These are phyloP conservation scores for Yamadazyma laniorum DNA, from an alignment of 805 yeast species.

Conservation along the genomic window DNA sequence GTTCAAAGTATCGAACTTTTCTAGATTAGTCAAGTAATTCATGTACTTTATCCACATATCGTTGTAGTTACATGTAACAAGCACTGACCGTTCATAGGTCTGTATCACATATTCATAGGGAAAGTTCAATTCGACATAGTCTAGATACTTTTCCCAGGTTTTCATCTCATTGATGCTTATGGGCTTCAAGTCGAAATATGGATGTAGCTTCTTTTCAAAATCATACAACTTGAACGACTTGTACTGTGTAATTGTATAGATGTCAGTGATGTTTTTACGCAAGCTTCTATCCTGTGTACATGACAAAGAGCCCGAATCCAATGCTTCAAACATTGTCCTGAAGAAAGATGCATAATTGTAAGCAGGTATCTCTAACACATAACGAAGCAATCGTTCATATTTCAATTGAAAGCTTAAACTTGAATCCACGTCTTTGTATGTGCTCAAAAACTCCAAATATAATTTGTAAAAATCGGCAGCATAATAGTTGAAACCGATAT, in stretches of 20 bases:
- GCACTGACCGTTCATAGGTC: constrained; percentile 48
- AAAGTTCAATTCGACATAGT: constrained; percentile 46
- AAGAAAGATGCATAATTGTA: constrained; percentile 52
- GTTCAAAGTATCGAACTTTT: constrained; percentile 32
- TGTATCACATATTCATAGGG: constrained; percentile 25
- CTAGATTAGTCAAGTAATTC: constrained; percentile 33
- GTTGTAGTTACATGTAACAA: constrained; percentile 44
- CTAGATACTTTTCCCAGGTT: constrained; percentile 59
- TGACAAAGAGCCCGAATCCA: constrained; percentile 13
- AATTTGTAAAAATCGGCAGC: constrained; percentile 50
- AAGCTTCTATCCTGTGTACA: constrained; percentile 23
- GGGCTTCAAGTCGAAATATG: constrained; percentile 35
- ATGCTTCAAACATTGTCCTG: constrained; percentile 31
- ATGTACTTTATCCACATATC: constrained; percentile 51
- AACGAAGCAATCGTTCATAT: constrained; percentile 44
- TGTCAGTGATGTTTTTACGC: constrained; percentile 52
- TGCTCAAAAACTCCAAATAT: constrained; percentile 44
- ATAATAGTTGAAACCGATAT: constrained; percentile 53
- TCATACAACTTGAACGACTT: constrained; percentile 47
- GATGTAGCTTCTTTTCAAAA: constrained; percentile 46
- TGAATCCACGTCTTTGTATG: constrained; percentile 27
- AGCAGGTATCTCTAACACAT: constrained; percentile 53
- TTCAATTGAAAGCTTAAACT: constrained; percentile 23
- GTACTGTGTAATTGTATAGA: constrained; percentile 55
- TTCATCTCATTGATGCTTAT: constrained; percentile 48